A percentile compares a stretch with the other conserved stretches of the same genome.
These are phyloP conservation scores for Onygenales sp. DNA, from an alignment of 2,329 filamentous ascomycete genomes.

Conservation along the genomic window DNA sequence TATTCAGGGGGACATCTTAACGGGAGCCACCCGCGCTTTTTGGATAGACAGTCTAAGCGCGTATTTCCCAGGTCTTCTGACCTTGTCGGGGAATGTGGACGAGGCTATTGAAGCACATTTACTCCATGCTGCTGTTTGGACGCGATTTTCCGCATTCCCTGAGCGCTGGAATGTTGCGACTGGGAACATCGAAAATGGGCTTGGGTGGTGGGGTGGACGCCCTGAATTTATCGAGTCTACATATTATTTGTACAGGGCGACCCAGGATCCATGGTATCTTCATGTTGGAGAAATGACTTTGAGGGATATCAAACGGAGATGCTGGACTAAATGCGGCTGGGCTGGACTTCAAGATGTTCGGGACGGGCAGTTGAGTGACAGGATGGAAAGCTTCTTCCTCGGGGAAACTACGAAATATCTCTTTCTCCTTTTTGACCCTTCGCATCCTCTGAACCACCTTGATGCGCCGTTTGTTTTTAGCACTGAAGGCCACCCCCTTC, in stretches of 20 bases:
- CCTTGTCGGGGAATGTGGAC: conserved; percentile 78
- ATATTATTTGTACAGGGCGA: conserved; percentile 91
- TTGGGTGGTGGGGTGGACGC: conserved; percentile 90
- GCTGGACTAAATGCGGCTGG: conserved; percentile 88
- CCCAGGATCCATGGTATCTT: conserved; percentile 90
- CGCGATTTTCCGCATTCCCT: conserved; percentile 82
- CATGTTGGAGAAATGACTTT: conserved; percentile 94
- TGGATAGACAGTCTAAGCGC: conserved; percentile 96
- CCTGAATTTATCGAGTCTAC: conserved; percentile 97
- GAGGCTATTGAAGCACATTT: conserved; percentile 86
- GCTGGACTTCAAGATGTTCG: conserved; percentile 76
- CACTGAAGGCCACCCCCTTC: conserved; percentile 87
- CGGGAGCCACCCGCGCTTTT: conserved; percentile 76
- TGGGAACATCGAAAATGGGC: conserved; percentile 71
- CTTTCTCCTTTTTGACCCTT: conserved; percentile 77
- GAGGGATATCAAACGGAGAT: conserved; percentile 75
- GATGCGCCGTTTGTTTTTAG: conserved; percentile 89
- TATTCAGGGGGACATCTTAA: conserved; percentile 78
- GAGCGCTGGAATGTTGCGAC: conserved; percentile 88
- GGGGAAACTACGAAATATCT: conserved; percentile 95
- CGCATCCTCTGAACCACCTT: conserved; percentile 77
- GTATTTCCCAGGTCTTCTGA: conserved; percentile 84
- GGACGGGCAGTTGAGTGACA: conserved; percentile 76
- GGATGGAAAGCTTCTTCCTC: conserved; percentile 98
- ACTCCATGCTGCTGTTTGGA: conserved; percentile 89